Conservation (phyloP, 176 grass and related monocot genomes). For the Rhynchospora breviuscula region DNA sequence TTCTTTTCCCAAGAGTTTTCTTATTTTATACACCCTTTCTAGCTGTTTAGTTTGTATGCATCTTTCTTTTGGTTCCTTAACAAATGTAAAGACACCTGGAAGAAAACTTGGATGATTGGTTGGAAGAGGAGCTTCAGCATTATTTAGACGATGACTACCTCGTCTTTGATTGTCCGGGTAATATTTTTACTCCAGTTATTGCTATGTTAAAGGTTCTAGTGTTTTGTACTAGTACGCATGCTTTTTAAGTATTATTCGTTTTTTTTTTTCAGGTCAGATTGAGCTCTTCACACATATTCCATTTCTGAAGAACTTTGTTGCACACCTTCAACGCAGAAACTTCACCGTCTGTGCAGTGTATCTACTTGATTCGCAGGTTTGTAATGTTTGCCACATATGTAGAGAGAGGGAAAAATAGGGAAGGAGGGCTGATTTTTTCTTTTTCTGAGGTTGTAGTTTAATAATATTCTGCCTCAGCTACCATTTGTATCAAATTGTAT, state of each 20-base stretch:
- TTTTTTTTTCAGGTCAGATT: slow-evolving; percentile 80
- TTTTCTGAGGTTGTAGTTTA: background rate
- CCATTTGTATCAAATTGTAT: background rate
- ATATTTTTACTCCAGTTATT: slow-evolving; percentile 15
- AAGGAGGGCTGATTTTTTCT: background rate
- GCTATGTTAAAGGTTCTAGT: background rate
- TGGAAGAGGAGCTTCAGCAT: slow-evolving; percentile 74
- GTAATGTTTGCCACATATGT: background rate
- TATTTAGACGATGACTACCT: slow-evolving; percentile 94
- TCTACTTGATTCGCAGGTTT: slow-evolving; percentile 96
- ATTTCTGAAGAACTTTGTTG: slow-evolving; percentile 83
- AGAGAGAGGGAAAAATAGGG: background rate
- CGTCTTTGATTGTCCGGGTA: slow-evolving; percentile 97
- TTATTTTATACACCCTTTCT: background rate
- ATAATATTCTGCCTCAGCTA: background rate
- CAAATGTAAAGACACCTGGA: slow-evolving; percentile 58
- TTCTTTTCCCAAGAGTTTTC: background rate
- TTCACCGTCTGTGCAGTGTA: slow-evolving; percentile 88
- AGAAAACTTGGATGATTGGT: slow-evolving; percentile 96
- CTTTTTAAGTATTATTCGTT: slow-evolving; percentile 7
- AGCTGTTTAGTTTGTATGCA: slow-evolving; percentile 13
- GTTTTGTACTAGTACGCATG: background rate
- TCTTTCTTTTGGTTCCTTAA: slow-evolving; percentile 50
- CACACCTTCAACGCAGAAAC: slow-evolving; percentile 74
- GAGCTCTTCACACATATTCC: slow-evolving; percentile 96